These are phyloP conservation scores for Trichoderma endophyticum DNA, from an alignment of 2,329 filamentous ascomycete genomes.

Conservation along the genomic window DNA sequence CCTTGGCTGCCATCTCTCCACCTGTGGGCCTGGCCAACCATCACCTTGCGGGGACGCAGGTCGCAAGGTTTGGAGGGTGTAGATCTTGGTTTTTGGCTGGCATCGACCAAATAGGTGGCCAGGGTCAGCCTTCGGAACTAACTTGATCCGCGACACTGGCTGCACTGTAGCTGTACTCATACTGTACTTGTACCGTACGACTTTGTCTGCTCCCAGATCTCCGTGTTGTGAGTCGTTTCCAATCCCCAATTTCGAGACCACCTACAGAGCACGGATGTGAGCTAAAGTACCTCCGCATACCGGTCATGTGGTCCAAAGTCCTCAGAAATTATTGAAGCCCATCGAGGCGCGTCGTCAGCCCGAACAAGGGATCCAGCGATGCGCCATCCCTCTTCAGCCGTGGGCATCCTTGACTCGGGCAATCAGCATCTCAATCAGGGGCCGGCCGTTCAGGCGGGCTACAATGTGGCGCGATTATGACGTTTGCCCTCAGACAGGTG, in stretches of 20 bases:
- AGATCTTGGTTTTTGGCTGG: conserved; percentile 36
- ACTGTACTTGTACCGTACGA: neutral
- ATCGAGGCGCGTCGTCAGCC: neutral
- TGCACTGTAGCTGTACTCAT: no score
- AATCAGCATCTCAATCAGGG: neutral
- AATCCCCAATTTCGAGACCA: neutral
- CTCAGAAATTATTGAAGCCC: neutral
- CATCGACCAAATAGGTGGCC: conserved; percentile 30
- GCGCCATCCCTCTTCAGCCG: neutral
- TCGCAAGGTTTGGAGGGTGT: neutral
- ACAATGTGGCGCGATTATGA: conserved; percentile 6
- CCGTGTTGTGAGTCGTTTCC: neutral
- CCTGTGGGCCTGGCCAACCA: neutral
- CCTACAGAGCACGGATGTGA: neutral
- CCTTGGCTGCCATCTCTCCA: neutral
- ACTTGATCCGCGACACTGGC: conserved; percentile 19
- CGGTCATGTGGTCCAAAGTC: neutral
- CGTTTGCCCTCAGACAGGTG: neutral
- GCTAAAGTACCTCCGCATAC: neutral
- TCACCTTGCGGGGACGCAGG: conserved; percentile 1
- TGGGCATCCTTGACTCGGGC: neutral
- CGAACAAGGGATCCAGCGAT: neutral
- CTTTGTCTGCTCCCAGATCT: neutral
- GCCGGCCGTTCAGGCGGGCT: neutral
- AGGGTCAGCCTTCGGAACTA: conserved; percentile 11